phyloP scores from a whole-genome alignment of 2,329 filamentous ascomycete species.

The Colletotrichum tanaceti region DNA sequence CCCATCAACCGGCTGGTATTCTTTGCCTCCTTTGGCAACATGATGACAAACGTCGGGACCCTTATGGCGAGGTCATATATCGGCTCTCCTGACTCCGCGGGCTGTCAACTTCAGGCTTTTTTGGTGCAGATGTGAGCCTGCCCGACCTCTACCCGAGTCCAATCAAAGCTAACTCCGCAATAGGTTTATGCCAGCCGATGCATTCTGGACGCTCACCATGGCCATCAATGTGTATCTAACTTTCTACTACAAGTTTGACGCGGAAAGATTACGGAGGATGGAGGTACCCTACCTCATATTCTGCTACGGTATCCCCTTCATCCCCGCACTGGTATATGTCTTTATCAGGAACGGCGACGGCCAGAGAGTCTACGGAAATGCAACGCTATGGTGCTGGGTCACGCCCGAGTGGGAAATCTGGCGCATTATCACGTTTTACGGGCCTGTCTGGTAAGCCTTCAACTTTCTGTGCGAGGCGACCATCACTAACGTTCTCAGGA shows the following conservation, averaged over 20 bases:
- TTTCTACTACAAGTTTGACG: conserved; percentile 80
- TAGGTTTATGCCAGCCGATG: conserved; percentile 83
- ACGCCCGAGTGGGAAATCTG: conserved; percentile 73
- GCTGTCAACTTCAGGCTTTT: conserved; percentile 80
- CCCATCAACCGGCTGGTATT: conserved; percentile 90
- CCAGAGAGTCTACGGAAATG: conserved; percentile 75
- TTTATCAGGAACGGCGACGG: conserved; percentile 68
- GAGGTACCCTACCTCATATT: conserved; percentile 76
- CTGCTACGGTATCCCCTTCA: conserved; percentile 79
- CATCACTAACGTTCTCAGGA: conserved; percentile 55
- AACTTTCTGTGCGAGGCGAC: neutral
- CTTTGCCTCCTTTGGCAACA: conserved; percentile 84
- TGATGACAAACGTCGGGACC: conserved; percentile 81
- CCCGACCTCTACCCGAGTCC: conserved; percentile 44
- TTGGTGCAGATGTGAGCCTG: conserved; percentile 81
- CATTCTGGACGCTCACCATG: conserved; percentile 84
- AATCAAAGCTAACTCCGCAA: conserved; percentile 5
- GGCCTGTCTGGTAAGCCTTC: conserved; percentile 70
- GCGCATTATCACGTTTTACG: conserved; percentile 81
- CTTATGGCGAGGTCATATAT: conserved; percentile 76
- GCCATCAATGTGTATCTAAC: conserved; percentile 85
- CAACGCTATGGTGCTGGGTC: conserved; percentile 87
- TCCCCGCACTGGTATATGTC: conserved; percentile 75
- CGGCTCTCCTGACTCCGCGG: conserved; percentile 56
- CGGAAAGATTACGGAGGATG: conserved; percentile 70